Conservation (phyloP, 2,329 filamentous ascomycete species). For the Ophiobolus disseminans region DNA sequence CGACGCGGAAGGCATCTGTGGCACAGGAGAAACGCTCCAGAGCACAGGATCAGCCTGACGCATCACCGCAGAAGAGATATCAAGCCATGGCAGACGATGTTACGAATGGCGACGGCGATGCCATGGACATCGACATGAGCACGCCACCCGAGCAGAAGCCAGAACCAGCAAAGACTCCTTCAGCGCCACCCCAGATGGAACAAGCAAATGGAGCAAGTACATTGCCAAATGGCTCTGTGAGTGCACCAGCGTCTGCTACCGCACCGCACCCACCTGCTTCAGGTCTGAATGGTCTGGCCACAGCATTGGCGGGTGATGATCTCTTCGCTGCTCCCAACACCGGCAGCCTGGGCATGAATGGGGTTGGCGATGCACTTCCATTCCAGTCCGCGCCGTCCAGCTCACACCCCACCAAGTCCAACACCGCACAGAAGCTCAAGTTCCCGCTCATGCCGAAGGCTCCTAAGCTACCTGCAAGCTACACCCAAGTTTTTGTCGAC, state of each 20-base stretch:
- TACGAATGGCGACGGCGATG: slow-evolving; percentile 42
- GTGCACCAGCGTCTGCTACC: slow-evolving; percentile 23
- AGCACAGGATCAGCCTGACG: slow-evolving; percentile 36
- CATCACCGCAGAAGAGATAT: slow-evolving; percentile 37
- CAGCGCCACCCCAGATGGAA: slow-evolving; percentile 10
- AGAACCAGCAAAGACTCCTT: slow-evolving; percentile 12
- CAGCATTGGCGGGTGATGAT: slow-evolving; percentile 57
- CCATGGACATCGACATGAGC: slow-evolving; percentile 58
- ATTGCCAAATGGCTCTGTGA: slow-evolving; percentile 23
- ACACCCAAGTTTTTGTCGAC: slow-evolving; percentile 58
- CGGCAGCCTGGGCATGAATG: slow-evolving; percentile 61
- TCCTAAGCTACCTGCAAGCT: slow-evolving; percentile 52
- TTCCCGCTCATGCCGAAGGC: slow-evolving; percentile 61
- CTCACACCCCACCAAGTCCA: slow-evolving; percentile 50
- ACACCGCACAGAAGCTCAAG: slow-evolving; percentile 51
- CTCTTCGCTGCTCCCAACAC: slow-evolving; percentile 57
- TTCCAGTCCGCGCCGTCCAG: slow-evolving; percentile 63
- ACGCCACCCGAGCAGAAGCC: slow-evolving; percentile 30
- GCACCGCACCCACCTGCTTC: slow-evolving; percentile 18
- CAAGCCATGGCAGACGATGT: slow-evolving; percentile 42
- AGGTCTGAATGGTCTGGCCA: slow-evolving; percentile 53
- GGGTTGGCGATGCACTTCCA: slow-evolving; percentile 62
- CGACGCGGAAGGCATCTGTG: slow-evolving; percentile 39
- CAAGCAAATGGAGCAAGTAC: slow-evolving; percentile 8
- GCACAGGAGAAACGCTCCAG: slow-evolving; percentile 38